phyloP scores from a whole-genome alignment of 768 basidiomycete genomes.

The Phlebiopsis gigantea region DNA sequence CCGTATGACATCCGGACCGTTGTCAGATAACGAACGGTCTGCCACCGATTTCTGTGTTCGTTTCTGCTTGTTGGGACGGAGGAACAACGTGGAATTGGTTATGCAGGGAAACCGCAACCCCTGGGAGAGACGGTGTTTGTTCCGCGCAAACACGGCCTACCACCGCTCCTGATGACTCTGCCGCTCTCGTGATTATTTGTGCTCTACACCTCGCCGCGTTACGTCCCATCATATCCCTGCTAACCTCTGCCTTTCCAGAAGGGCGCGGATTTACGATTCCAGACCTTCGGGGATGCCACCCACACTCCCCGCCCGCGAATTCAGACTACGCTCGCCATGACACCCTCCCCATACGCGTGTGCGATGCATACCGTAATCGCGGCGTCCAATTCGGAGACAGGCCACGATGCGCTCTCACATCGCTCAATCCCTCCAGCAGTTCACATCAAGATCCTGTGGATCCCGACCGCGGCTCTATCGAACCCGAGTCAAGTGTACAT shows the following conservation, averaged over 20 bases:
- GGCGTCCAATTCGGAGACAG: conserved; percentile 1
- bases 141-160: conserved; percentile 3
- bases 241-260: conserved; percentile 1
- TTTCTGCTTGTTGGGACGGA: not conserved
- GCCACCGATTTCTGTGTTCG: not conserved
- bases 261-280: not conserved
- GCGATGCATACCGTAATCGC: conserved; percentile 1
- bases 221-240: conserved; percentile 7
- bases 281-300: not conserved
- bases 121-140: conserved; percentile 5
- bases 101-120: not conserved
- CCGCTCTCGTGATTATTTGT: conserved; percentile 2
- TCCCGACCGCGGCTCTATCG: not conserved
- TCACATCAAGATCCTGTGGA: not conserved
- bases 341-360: not conserved
- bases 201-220: conserved; percentile 2
- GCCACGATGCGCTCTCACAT: not conserved
- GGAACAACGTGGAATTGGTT: not conserved
- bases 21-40: conserved; percentile 7
- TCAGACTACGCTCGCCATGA: not conserved
- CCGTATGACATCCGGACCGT: conserved; percentile 7
- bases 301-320: not conserved
- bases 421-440: not conserved
- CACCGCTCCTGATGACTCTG: not conserved
- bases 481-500: not conserved